phyloP scores from a whole-genome alignment of 2,329 filamentous ascomycete species.

The Metarhizium sp. region DNA sequence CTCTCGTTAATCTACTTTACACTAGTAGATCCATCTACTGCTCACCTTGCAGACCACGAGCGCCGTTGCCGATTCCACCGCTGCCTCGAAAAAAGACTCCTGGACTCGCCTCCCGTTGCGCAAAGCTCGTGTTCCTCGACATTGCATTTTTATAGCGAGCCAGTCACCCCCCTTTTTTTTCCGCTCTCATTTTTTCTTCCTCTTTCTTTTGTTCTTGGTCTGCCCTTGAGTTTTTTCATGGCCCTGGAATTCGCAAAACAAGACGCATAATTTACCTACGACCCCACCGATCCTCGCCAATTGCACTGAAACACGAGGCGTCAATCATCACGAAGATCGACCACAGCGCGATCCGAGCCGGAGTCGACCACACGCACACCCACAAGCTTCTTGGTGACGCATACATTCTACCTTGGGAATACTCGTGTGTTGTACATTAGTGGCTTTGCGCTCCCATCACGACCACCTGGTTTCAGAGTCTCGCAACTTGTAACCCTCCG shows the following conservation, averaged over 20 bases:
- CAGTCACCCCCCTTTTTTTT: too few species aligned
- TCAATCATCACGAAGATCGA: not conserved
- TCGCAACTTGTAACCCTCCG: not conserved
- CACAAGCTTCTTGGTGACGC: not conserved
- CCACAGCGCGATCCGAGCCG: not conserved
- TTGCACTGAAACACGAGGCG: not conserved
- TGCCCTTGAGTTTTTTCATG: too few species aligned
- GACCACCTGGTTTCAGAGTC: not conserved
- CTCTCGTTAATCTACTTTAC: conserved; percentile 3
- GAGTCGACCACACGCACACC: not conserved
- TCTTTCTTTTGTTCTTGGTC: not conserved
- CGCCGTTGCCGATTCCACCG: not conserved
- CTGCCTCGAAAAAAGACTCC: not conserved
- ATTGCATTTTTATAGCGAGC: not conserved
- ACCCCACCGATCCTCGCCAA: too few species aligned
- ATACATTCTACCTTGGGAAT: not conserved
- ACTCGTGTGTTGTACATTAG: not conserved
- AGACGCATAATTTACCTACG: not conserved
- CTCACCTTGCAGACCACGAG: not conserved
- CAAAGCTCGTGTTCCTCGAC: not conserved
- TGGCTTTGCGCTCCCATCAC: not conserved
- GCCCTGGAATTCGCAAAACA: not conserved
- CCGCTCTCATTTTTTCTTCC: not conserved
- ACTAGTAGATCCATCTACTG: not conserved
- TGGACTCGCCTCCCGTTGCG: not conserved